These are phyloP conservation scores for Ogataea parapolymorpha DNA, from an alignment of 805 yeast species.

Conservation along the genomic window DNA sequence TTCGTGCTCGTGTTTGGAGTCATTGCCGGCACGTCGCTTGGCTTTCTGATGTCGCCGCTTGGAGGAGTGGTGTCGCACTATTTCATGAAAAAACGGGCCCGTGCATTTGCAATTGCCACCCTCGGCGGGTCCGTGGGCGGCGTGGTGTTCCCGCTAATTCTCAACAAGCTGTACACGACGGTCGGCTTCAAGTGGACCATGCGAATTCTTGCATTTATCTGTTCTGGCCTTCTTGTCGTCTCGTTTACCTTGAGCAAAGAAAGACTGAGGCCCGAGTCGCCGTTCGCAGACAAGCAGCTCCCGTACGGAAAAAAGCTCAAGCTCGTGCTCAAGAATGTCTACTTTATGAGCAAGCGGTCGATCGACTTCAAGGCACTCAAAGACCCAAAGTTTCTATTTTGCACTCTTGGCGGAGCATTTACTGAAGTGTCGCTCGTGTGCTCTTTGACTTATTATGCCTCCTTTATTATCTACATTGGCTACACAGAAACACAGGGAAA, in stretches of 20 bases:
- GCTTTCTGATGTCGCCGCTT: constrained; percentile 43
- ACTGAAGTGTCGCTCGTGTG: constrained; percentile 40
- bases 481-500: constrained; percentile 39
- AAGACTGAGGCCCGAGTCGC: constrained; percentile 25
- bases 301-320: constrained; percentile 6
- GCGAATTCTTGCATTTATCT: constrained; percentile 43
- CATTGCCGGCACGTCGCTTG: constrained; percentile 40
- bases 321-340: constrained; percentile 12
- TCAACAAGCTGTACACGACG: constrained; percentile 40
- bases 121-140: constrained; percentile 71
- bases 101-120: constrained; percentile 30
- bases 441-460: constrained; percentile 41
- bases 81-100: constrained; percentile 41
- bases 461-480: constrained; percentile 43
- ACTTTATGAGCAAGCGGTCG: constrained; percentile 21
- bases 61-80: constrained; percentile 45
- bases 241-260: constrained; percentile 36
- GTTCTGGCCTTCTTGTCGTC: constrained; percentile 15
- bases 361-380: constrained; percentile 32
- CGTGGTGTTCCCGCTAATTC: constrained; percentile 52
- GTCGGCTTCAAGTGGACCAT: constrained; percentile 64
- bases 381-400: constrained; percentile 36
- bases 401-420: constrained; percentile 38
- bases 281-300: constrained; percentile 12
- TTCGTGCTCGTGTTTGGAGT: constrained; percentile 41